Percentiles rank a stretch among this genome's conserved stretches.
Conservation (phyloP, 1,284 basidiomycete species). For the Cystobasidium sp. region DNA sequence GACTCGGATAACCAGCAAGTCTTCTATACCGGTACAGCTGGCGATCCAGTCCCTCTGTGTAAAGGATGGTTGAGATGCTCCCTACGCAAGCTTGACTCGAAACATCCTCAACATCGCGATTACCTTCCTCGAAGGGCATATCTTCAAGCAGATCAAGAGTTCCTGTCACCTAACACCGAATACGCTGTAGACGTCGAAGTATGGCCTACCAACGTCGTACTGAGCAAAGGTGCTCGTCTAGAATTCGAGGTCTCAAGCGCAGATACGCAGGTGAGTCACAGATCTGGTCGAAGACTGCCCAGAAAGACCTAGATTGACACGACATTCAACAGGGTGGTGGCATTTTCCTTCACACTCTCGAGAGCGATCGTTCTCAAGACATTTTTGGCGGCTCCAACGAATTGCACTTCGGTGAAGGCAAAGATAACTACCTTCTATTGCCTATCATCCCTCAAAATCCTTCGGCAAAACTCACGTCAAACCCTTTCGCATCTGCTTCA, state of each 20-base stretch:
- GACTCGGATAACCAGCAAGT: constrained; percentile 55
- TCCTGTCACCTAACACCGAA: constrained; percentile 48
- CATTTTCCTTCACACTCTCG: constrained; percentile 50
- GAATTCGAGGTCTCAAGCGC: constrained; percentile 52
- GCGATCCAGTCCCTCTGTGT: constrained; percentile 54
- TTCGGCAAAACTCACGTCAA: background rate
- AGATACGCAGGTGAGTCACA: constrained; percentile 13
- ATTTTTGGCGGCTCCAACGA: constrained; percentile 44
- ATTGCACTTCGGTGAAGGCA: constrained; percentile 42
- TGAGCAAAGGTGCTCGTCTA: constrained; percentile 52
- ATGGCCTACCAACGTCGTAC: constrained; percentile 56
- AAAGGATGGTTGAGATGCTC: constrained; percentile 57
- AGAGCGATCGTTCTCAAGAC: constrained; percentile 35
- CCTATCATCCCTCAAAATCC: constrained; percentile 35
- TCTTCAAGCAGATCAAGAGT: constrained; percentile 50
- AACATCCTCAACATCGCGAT: constrained; percentile 50
- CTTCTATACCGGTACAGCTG: constrained; percentile 56
- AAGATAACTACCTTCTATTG: constrained; percentile 45
- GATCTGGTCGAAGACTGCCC: background rate
- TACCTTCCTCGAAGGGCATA: constrained; percentile 55
- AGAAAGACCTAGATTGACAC: constrained; percentile 8
- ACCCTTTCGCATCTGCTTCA: background rate
- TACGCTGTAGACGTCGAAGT: constrained; percentile 55
- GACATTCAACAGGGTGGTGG: constrained; percentile 49
- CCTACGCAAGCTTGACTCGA: constrained; percentile 52